Base-by-base conservation (phyloP, 306 rosid species). In the Medicago lupulina region DNA sequence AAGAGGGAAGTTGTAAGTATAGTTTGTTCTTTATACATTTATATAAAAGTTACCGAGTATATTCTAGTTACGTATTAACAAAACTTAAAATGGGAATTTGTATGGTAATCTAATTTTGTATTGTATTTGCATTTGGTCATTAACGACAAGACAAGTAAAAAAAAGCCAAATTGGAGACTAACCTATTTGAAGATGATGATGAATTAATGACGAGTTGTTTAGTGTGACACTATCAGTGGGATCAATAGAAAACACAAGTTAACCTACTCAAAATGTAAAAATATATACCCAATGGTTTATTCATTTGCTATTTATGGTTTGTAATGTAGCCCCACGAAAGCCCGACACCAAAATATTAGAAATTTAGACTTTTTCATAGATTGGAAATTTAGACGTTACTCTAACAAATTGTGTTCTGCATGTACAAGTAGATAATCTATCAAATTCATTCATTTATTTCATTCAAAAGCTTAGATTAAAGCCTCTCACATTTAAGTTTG, bases 131-230 rank as follows among this genome's bases (percentile, higher is more conserved):
- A 60, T 9, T 61, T 9, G 14, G 57, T 15, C 3, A 54, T 53
- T 28, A 54, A 55, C 5, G 63, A 47, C 55, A 63, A 71, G 28
- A 39, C 51, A 71, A 76, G 21, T 4, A 50, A 71, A 28, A 65
- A 57, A 76, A 76, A 6, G 8, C 57, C 21, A 71, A 81, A 46
- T 0, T 58, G 16, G 39, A 36, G 23, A 21, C 18, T 61, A 25
- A 15, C 13, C 21, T 64, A 69, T 19, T n/a, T 44, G 25, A 44
- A 55, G 78, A 63, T 62, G 67, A 63, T 58, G 36, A 58, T 58
- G 62, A 62, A 68, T 25, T 25, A 74, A 63, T 62, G 67, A 63
- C 49, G 81, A 71, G 70, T 64, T n/a, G 75, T 71, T 54, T 62
- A 61, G 67, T 31, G 44, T 13, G 40, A 25, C 16, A 13, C 3